These are phyloP conservation scores for Suillus luteus DNA, from an alignment of 768 basidiomycete species.

Conservation along the genomic window DNA sequence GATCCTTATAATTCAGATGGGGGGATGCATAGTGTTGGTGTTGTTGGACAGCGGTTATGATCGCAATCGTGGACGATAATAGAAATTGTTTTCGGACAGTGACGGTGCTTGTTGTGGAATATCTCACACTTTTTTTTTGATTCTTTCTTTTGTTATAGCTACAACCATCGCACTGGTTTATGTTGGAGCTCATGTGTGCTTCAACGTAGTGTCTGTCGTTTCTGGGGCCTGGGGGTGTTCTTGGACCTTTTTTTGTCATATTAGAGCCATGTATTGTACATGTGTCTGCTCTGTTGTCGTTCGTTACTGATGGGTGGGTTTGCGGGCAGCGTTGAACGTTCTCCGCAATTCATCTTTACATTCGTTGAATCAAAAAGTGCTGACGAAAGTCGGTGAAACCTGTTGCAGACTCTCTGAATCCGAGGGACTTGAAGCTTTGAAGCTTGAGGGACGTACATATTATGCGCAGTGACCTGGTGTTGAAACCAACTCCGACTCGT, in stretches of 20 bases:
- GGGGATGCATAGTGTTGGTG: neutral
- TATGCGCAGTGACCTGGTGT: neutral
- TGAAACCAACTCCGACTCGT: neutral
- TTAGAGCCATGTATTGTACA: neutral
- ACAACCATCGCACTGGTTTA: neutral
- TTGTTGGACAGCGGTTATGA: conserved; percentile 7
- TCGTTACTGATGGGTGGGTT: neutral
- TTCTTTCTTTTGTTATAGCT: conserved; percentile 1
- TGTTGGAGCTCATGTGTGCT: conserved; percentile 1
- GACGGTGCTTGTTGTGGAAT: neutral
- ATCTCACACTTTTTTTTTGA: neutral
- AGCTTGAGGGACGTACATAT: neutral
- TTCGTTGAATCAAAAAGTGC: neutral
- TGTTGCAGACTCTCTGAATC: neutral
- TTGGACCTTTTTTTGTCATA: neutral
- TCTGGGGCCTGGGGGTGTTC: neutral
- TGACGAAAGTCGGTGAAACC: neutral
- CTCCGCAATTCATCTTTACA: neutral
- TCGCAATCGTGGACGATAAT: neutral
- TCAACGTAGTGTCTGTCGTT: conserved; percentile 6
- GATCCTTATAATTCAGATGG: conserved; percentile 14
- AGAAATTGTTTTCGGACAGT: neutral
- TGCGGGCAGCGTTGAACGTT: neutral
- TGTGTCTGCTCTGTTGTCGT: conserved; percentile 3
- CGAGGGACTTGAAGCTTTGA: no score